Percentiles rank a stretch among this genome's conserved stretches.
Evolutionary conservation across 768 basidiomycete species (phyloP).

Genomic region (Leccinum arenicola): DNA sequence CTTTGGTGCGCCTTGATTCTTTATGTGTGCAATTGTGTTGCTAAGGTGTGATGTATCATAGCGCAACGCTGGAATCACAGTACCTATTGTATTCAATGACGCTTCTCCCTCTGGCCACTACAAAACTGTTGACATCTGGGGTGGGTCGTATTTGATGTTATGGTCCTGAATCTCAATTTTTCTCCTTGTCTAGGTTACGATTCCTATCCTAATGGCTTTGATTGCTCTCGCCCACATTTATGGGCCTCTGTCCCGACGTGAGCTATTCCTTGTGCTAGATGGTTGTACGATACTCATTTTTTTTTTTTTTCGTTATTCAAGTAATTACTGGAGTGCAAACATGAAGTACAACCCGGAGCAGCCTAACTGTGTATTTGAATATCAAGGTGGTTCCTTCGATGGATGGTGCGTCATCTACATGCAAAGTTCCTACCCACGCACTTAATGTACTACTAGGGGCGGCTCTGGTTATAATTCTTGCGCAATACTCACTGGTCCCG

Average conservation of each 20-base stretch:
- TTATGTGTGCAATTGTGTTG: neutral
- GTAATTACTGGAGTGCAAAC: constrained; percentile 41
- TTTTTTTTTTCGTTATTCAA: neutral
- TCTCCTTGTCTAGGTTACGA: constrained; percentile 16
- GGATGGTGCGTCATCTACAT: constrained; percentile 43
- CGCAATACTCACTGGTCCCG: constrained; percentile 22
- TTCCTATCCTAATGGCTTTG: constrained; percentile 50
- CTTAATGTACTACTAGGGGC: constrained; percentile 17
- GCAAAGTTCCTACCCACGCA: neutral
- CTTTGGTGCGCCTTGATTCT: constrained; percentile 17
- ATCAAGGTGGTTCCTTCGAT: constrained; percentile 50
- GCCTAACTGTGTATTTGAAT: constrained; percentile 26
- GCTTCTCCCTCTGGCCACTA: constrained; percentile 46
- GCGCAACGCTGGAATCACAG: constrained; percentile 43
- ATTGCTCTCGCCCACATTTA: constrained; percentile 45
- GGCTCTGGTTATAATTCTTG: constrained; percentile 22
- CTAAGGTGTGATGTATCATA: constrained; percentile 18
- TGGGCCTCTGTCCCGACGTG: constrained; percentile 47
- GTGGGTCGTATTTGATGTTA: constrained; percentile 22
- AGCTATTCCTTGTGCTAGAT: neutral
- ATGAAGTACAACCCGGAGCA: constrained; percentile 17
- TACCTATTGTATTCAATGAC: constrained; percentile 48
- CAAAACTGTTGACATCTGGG: constrained; percentile 47
- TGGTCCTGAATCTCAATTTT: neutral
- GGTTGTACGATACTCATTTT: neutral